Evolutionary conservation across 768 basidiomycete species (phyloP), one percentile per base, ranked within the genome.

Genomic region (Roridomyces roridus): DNA sequence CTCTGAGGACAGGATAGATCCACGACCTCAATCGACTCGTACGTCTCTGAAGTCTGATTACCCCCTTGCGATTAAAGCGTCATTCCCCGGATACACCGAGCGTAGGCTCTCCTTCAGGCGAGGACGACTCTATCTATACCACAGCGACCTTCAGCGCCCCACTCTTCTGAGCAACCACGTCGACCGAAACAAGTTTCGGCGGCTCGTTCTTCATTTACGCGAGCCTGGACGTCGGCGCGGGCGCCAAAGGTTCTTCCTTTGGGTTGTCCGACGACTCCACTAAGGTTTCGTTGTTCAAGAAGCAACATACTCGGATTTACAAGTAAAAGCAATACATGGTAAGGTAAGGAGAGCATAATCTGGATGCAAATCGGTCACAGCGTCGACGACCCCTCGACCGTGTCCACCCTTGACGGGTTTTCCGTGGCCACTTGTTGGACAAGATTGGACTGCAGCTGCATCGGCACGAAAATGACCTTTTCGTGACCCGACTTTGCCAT

Each of bases 381-480:
- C n/a, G n/a, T n/a, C n/a, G n/a, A n/a, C n/a, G n/a, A n/a, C n/a
- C n/a, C 18, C 18, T 41, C 11, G 39, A 41, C 9, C 39, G 12
- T 18, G 18, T 41, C 20, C 10, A 14, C 11, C 20, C 39, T 23
- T 25, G 45, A 17, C 26, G 39, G 10, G 12, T n/a, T 40, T 18
- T 9, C 8, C 45, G 28, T 8, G 6, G 18, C 53, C 41, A 88
- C 64, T 59, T 87, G 83, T 39, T 78, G 78, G 21, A 76, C 74
- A 28, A 92, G 73, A 62, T 93, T 90, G 65, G 81, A 89, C 71
- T 92, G 91, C 21, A 92, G 80, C 62, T 93, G 90, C 92, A 94
- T 94, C 12, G 92, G 93, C 26, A 95, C 95, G 65, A 98, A 97
- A 53, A 98, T 83, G 64, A 96, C 94, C 73, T 98, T 98, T 81